phyloP scores from a whole-genome alignment of 306 rosid species.

The Vigna reflexopilosa region DNA sequence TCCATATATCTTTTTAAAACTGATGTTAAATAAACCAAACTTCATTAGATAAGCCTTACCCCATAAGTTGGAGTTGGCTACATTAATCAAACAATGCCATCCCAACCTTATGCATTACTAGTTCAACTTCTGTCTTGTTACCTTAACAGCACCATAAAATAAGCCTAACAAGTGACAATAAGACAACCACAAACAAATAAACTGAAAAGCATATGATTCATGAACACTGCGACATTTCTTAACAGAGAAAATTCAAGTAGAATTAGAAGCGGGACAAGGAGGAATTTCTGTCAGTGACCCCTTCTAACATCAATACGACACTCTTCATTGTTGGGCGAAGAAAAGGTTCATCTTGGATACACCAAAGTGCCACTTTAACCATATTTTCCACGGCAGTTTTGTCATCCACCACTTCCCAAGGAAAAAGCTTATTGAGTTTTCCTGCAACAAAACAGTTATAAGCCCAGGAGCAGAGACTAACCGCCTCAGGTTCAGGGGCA shows the following conservation, averaged over 20 bases:
- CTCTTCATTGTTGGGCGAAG: too few relatives aligned
- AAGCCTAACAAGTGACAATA: background rate
- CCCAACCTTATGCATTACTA: too few relatives aligned
- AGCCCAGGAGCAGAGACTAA: too few relatives aligned
- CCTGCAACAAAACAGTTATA: too few relatives aligned
- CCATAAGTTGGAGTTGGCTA: slow-evolving; percentile 18
- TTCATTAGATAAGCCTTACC: slow-evolving; percentile 5
- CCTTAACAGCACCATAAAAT: background rate
- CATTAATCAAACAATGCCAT: background rate
- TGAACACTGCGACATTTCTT: background rate
- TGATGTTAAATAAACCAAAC: slow-evolving; percentile 25
- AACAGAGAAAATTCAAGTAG: background rate
- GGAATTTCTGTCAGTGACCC: slow-evolving; percentile 48
- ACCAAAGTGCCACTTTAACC: too few relatives aligned
- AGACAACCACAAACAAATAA: background rate
- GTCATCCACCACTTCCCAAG: too few relatives aligned
- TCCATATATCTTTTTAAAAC: slow-evolving; percentile 2
- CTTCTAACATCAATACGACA: too few relatives aligned
- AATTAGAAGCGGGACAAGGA: slow-evolving; percentile 45
- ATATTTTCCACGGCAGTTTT: too few relatives aligned
- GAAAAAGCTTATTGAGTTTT: too few relatives aligned
- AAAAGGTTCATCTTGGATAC: too few relatives aligned
- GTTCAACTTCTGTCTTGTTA: too few relatives aligned
- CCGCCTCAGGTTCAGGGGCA: too few relatives aligned
- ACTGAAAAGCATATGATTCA: background rate